Conservation (phyloP, 2,329 filamentous ascomycete species). For the Fusarium anthophilum region DNA sequence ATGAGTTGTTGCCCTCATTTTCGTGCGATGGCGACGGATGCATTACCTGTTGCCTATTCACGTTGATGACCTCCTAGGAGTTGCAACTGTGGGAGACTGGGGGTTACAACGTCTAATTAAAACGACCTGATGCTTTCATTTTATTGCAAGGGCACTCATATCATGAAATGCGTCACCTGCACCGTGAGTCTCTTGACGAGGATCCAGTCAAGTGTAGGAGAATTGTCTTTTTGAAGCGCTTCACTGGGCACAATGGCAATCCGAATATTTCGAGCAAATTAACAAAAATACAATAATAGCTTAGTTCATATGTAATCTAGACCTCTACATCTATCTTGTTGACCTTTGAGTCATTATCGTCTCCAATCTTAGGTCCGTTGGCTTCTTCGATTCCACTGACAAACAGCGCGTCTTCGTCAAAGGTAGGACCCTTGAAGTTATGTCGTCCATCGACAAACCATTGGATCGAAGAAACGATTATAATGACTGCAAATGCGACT, state of each 20-base stretch:
- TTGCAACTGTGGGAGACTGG: neutral
- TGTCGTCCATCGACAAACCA: neutral
- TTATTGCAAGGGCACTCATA: too few relatives aligned
- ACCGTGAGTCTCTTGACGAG: too few relatives aligned
- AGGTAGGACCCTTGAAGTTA: neutral
- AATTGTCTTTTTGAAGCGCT: too few relatives aligned
- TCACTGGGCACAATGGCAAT: too few relatives aligned
- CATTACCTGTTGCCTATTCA: neutral
- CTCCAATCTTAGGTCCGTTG: rapidly evolving
- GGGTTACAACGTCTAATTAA: neutral
- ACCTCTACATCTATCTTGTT: neutral
- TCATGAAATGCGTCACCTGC: neutral
- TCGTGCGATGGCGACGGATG: neutral
- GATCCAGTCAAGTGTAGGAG: too few relatives aligned
- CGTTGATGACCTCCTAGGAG: rapidly evolving
- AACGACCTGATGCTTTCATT: too few relatives aligned
- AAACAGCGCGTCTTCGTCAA: neutral
- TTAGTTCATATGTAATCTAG: neutral
- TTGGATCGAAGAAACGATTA: neutral
- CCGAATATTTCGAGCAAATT: too few relatives aligned
- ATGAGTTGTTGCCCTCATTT: too few relatives aligned
- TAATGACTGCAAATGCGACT: neutral
- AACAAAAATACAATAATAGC: rapidly evolving
- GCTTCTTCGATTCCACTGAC: neutral
- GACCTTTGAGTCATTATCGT: rapidly evolving